Base-by-base conservation (phyloP, 345 rosid species). In the Passiflora organensis region DNA sequence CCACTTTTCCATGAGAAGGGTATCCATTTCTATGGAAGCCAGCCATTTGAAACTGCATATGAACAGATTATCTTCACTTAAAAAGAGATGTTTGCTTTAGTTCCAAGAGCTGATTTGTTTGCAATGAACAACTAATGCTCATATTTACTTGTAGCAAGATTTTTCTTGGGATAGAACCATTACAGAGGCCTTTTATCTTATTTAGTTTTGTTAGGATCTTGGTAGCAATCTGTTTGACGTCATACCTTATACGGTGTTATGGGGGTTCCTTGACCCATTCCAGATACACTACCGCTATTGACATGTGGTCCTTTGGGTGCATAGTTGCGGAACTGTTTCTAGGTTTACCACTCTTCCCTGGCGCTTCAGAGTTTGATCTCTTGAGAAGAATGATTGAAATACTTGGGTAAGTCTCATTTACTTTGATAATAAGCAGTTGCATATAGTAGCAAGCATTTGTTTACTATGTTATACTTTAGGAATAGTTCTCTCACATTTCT, bases 271-370 rank as follows among this genome's bases (percentile, higher is more conserved):
- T 89, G 72, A 82, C 75, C 44, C 54, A 54, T 67, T 51, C 32
- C 58, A 94, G 99, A 89, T 94, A 94, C 76, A 81, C 96, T 32
- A 89, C 97, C 9, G 86, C 89, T 67, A 89, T 89, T 55, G 99
- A 93, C 75, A 93, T 93, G 99, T 93, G 97, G 99, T 93, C 99
- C 72, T 83, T 89, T 62, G 99, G 99, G 43, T 93, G 99, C 83
- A 86, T 93, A 67, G 99, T 93, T 2, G 99, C 99, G n/a, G 99
- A 93, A 69, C 74, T 93, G 60, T 93, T 86, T 78, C 84, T 93
- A 59, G 99, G 99, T 62, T 72, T 89, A 77, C 99, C 99, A 6
- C 78, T 93, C 43, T 93, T 93, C 71, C 97, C 99, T 43, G 99
- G 99, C 74, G 96, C 91, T 65, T 93, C 99, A 65, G 99, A 93